Conservation (phyloP, 2,329 filamentous ascomycete species). For the Cytospora piceae region DNA sequence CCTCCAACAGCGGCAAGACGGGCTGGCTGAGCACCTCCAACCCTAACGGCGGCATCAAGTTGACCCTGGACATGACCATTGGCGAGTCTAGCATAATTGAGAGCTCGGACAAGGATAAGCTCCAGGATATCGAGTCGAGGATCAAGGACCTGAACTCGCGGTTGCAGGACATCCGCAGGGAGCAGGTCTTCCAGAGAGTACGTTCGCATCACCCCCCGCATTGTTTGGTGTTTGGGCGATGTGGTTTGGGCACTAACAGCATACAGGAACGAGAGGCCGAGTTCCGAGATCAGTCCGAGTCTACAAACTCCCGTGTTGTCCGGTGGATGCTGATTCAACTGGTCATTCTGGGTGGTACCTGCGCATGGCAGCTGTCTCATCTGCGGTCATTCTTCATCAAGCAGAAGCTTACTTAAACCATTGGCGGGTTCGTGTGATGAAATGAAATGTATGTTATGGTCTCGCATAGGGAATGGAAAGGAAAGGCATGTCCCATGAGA, state of each 20-base stretch:
- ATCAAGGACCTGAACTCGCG: constrained; percentile 88
- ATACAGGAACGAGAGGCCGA: constrained; percentile 90
- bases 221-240: constrained; percentile 6
- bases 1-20: constrained; percentile 68
- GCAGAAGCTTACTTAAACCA: constrained; percentile 87
- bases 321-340: constrained; percentile 94
- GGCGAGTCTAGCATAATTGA: constrained; percentile 94
- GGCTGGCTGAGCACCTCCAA: constrained; percentile 72
- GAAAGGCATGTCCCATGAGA: constrained; percentile 25
- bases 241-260: constrained; percentile 12
- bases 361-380: constrained; percentile 96
- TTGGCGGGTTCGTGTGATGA: constrained; percentile 16
- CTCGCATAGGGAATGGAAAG: constrained; percentile 9
- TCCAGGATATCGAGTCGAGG: constrained; percentile 84
- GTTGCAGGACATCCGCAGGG: constrained; percentile 84
- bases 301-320: constrained; percentile 87
- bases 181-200: constrained; percentile 96
- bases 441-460: constrained; percentile 20
- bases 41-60: constrained; percentile 76
- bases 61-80: constrained; percentile 89
- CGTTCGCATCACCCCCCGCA: constrained; percentile 35
- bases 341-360: constrained; percentile 80
- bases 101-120: constrained; percentile 89
- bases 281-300: constrained; percentile 96
- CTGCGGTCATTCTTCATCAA: constrained; percentile 99